phyloP scores from a whole-genome alignment of 768 basidiomycete species.

The Podaxis sp. region DNA sequence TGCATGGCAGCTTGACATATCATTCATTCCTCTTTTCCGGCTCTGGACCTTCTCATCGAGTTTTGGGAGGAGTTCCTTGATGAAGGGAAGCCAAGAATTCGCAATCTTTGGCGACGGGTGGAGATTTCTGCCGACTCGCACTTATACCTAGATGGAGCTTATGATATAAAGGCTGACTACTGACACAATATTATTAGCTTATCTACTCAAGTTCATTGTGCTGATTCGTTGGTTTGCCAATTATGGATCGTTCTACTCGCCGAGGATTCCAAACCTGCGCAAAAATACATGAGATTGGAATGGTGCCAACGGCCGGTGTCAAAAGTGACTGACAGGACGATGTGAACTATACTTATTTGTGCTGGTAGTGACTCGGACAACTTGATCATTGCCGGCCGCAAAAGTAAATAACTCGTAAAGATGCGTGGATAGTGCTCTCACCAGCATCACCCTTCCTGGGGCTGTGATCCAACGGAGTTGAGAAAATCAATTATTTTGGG shows the following conservation, averaged over 20 bases:
- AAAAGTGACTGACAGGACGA: not conserved
- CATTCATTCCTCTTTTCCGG: not conserved
- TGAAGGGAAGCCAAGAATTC: not conserved
- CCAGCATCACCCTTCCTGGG: not conserved
- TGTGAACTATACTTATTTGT: not conserved
- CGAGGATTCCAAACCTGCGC: not conserved
- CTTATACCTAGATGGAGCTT: not conserved
- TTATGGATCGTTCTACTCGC: not conserved
- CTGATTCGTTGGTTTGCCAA: not conserved
- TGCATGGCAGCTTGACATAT: not conserved
- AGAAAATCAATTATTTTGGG: not conserved
- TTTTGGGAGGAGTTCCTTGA: not conserved
- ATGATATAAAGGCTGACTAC: not conserved
- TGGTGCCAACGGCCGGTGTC: not conserved
- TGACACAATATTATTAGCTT: slow-evolving; percentile 3
- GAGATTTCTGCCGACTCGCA: not conserved
- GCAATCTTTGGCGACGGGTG: not conserved
- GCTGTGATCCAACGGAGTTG: not conserved
- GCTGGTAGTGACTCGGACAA: not conserved
- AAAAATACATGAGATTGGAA: not conserved
- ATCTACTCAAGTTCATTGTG: not conserved
- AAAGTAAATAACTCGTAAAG: not conserved
- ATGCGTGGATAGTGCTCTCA: not conserved
- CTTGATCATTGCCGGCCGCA: not conserved
- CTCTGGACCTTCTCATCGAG: not conserved